Base-by-base conservation (phyloP, 1,284 basidiomycete genomes). In the Malassezia pachydermatis region DNA sequence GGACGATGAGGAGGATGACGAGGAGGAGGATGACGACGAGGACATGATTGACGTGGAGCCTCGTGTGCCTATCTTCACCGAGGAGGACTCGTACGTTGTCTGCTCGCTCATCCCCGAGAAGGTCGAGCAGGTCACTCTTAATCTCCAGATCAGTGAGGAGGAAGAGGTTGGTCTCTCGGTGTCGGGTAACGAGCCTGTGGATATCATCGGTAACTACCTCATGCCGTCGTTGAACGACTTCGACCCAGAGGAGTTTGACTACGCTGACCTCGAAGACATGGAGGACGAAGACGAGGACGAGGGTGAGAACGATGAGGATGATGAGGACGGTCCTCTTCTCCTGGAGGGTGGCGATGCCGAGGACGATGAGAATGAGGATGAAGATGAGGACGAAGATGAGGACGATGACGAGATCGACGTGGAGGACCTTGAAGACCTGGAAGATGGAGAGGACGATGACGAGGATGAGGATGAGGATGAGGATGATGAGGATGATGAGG, bases 121-220 rank as follows among this genome's bases (percentile, higher is more conserved):
- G 67, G 73, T 75, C 32, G 88, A 92, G 73, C 87, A 92, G 73
- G 78, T 58, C 10, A 47, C 55, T 27, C 59, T 65, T 36, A 58
- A 65, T 52, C 57, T 95, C 43, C 79, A 83, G 46, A 80, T 94
- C 50, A 79, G 82, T 56, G 79, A 80, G 53, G 84, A 84, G 24
- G 80, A 82, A 51, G 57, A 63, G 41, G 63, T 78, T 54, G 72
- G 76, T 57, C 81, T 94, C 71, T 81, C 87, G 67, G 76, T 82
- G 41, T 78, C 82, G 36, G 90, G 89, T 52, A 83, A 87, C 74
- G 92, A 94, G 19, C 76, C 82, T 43, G 78, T 95, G 54, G 83
- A 90, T 74, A 75, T 96, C 48, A 81, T 84, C 57, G 90, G 90
- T 54, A 89, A 94, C 76, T 92, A 88, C 76, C 81, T 92, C 63